phyloP scores from a whole-genome alignment of 225 moss, liverwort and hornwort species.

The Straminergon stramineum region DNA sequence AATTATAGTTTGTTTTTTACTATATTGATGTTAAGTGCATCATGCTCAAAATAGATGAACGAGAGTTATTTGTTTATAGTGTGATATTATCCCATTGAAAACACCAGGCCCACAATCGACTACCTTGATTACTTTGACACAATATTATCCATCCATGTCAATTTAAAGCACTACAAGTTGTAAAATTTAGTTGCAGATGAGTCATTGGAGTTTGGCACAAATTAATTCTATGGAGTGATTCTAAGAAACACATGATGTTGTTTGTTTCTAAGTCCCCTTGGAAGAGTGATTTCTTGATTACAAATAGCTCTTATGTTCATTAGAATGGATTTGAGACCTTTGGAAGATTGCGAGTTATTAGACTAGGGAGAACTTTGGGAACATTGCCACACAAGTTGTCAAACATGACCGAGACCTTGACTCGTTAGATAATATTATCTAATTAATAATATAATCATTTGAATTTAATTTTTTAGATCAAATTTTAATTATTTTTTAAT shows the following conservation, averaged over 20 bases:
- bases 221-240: not conserved
- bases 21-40: not conserved
- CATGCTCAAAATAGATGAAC: not conserved
- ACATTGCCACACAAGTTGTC: too few species aligned
- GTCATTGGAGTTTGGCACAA: not conserved
- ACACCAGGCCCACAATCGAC: not conserved
- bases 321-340: too few species aligned
- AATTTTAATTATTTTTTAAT: too few species aligned
- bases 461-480: too few species aligned
- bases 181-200: not conserved
- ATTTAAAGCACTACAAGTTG: not conserved
- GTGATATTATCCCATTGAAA: too few species aligned
- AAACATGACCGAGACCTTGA: too few species aligned
- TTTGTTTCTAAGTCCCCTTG: rapidly evolving
- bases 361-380: too few species aligned
- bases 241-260: not conserved
- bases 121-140: rapidly evolving
- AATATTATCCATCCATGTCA: not conserved
- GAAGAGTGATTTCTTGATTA: not conserved
- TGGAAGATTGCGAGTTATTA: too few species aligned
- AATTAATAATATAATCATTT: too few species aligned
- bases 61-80: too few species aligned
- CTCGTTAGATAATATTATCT: too few species aligned
- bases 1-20: not conserved
- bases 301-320: not conserved